Conservation (phyloP, 2,329 filamentous ascomycete species). For the Fusarium odoratissimum region DNA sequence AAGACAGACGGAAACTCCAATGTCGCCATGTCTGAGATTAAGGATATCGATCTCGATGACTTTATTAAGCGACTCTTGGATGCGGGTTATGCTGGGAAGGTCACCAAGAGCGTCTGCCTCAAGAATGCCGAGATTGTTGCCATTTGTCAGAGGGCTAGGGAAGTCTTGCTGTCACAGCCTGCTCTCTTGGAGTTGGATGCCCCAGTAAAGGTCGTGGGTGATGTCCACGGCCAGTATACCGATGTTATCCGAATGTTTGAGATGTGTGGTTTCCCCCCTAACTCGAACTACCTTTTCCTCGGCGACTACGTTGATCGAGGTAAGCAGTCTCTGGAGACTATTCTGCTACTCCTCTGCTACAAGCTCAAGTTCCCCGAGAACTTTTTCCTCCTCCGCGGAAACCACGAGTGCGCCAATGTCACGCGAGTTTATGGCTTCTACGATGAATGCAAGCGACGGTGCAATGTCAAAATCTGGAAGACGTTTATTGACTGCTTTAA, state of each 20-base stretch:
- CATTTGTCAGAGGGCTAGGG: conserved; percentile 88
- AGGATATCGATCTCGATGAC: conserved; percentile 93
- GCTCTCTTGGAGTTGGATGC: conserved; percentile 91
- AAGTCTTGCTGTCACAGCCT: conserved; percentile 91
- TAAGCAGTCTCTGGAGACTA: conserved; percentile 99
- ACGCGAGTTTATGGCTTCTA: conserved; percentile 99
- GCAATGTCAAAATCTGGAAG: conserved; percentile 99
- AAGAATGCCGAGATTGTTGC: conserved; percentile 98
- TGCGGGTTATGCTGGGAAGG: conserved; percentile 94
- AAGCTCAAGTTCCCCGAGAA: conserved; percentile 99
- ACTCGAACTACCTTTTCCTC: conserved; percentile 99
- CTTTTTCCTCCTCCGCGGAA: conserved; percentile 98
- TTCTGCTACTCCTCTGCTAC: conserved; percentile 95
- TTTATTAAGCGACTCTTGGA: conserved; percentile 96
- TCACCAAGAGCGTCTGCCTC: conserved; percentile 95
- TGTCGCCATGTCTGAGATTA: conserved; percentile 90
- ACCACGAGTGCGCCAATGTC: conserved; percentile 99
- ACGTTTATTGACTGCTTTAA: conserved; percentile 99
- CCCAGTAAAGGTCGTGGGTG: conserved; percentile 99
- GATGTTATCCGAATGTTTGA: conserved; percentile 97
- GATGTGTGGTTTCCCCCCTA: conserved; percentile 98
- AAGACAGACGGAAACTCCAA: conserved; percentile 59
- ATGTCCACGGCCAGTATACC: conserved; percentile 99
- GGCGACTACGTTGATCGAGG: conserved; percentile 99
- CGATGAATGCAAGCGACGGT: conserved; percentile 98